A percentile compares a stretch with the other conserved stretches of the same genome.
Conservation (phyloP, 2,329 filamentous ascomycete species). For the Fusarium nisikadoi region DNA sequence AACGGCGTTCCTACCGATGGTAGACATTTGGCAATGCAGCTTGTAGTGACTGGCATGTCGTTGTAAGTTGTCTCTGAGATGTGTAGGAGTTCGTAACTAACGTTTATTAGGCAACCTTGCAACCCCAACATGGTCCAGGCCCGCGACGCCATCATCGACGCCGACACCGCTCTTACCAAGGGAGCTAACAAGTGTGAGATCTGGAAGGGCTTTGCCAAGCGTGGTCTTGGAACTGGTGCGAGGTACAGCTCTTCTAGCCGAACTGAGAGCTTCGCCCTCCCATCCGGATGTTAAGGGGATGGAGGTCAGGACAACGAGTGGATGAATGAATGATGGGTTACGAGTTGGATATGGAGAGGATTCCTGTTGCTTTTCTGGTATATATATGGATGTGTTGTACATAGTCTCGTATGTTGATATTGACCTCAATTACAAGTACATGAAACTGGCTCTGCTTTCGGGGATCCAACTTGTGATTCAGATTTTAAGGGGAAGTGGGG, state of each 20-base stretch:
- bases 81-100: slow-evolving; percentile 1
- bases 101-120: slow-evolving; percentile 59
- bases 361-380: background rate
- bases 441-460: background rate
- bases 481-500: no score
- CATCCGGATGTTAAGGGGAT: slow-evolving; percentile 38
- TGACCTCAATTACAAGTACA: background rate
- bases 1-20: slow-evolving; percentile 63
- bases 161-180: slow-evolving; percentile 61
- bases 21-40: slow-evolving; percentile 62
- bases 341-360: background rate
- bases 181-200: slow-evolving; percentile 62
- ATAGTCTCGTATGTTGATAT: background rate
- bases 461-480: no score
- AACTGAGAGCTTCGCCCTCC: slow-evolving; percentile 48
- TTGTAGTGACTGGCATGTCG: slow-evolving; percentile 63
- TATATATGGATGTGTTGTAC: background rate
- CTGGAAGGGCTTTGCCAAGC: slow-evolving; percentile 67
- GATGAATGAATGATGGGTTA: background rate
- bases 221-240: slow-evolving; percentile 60
- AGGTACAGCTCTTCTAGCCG: slow-evolving; percentile 43
- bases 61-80: slow-evolving; percentile 41
- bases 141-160: slow-evolving; percentile 66
- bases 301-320: background rate
- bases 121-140: slow-evolving; percentile 64